A percentile compares a stretch with the other conserved stretches of the same genome.
Conservation (phyloP, 140 eudicot species). For the Oenanthe javanica region DNA sequence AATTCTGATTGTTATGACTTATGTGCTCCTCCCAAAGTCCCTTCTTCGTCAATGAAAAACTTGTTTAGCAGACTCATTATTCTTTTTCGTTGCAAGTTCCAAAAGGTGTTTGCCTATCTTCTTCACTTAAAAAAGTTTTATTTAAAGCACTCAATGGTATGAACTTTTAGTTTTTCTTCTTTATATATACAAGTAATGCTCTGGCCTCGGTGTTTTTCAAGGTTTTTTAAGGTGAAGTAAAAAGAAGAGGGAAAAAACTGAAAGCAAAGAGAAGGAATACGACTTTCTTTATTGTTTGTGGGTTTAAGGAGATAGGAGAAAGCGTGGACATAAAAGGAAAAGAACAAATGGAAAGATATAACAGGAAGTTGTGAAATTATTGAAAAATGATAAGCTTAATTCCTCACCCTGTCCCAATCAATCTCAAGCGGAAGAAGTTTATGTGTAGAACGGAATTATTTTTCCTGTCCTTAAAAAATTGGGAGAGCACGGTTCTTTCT, state of each 20-base stretch:
- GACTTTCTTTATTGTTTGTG: not conserved
- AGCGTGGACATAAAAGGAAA: not conserved
- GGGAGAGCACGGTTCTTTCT: not conserved
- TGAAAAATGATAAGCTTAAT: not conserved
- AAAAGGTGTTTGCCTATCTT: not conserved
- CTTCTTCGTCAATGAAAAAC: not conserved
- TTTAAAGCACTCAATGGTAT: not conserved
- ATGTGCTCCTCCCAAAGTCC: not conserved
- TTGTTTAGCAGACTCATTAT: too few species aligned
- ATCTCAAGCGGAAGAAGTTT: not conserved
- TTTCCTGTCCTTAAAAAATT: not conserved
- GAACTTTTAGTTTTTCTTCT: not conserved
- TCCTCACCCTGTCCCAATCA: not conserved
- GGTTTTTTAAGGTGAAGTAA: not conserved
- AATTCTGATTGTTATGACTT: not conserved
- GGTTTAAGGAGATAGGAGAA: not conserved
- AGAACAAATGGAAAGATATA: not conserved
- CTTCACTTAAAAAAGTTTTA: not conserved
- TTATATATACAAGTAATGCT: not conserved
- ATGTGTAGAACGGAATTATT: not conserved
- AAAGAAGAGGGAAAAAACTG: not conserved
- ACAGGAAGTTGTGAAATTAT: not conserved
- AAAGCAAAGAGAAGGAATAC: not conserved
- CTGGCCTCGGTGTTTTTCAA: not conserved
- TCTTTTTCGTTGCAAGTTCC: not conserved